phyloP scores from a whole-genome alignment of 208 protist genomes.

The Leishmania tarentolae region DNA sequence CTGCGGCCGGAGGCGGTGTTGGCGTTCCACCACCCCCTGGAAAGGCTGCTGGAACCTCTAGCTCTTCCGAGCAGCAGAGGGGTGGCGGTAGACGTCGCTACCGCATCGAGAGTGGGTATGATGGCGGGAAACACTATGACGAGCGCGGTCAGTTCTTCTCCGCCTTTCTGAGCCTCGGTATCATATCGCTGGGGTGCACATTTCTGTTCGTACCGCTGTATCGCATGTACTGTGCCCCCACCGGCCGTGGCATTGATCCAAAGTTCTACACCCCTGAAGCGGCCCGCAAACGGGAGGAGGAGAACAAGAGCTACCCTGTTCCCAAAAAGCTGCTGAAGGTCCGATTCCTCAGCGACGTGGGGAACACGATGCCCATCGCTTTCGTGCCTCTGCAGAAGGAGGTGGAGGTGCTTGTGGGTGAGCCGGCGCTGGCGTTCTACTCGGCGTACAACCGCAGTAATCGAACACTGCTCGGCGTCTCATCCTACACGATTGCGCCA shows the following conservation, averaged over 20 bases:
- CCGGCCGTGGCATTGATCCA: conserved; percentile 76
- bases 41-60: not conserved
- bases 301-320: conserved; percentile 70
- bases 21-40: conserved; percentile 6
- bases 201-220: conserved; percentile 91
- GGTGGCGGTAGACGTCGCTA: conserved; percentile 43
- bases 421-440: conserved; percentile 90
- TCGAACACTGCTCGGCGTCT: conserved; percentile 84
- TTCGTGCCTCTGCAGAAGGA: conserved; percentile 92
- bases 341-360: conserved; percentile 82
- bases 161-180: conserved; percentile 72
- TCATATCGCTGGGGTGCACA: conserved; percentile 83
- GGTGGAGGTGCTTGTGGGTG: conserved; percentile 89
- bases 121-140: conserved; percentile 64
- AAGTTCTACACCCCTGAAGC: conserved; percentile 86
- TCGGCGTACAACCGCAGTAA: conserved; percentile 91
- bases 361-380: conserved; percentile 90
- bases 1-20: conserved; percentile 10
- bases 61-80: not conserved
- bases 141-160: conserved; percentile 88
- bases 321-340: conserved; percentile 87
- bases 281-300: conserved; percentile 61
- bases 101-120: conserved; percentile 71
- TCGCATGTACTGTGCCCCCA: conserved; percentile 88
- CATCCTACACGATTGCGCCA: conserved; percentile 91